Conservation (phyloP, 208 protist species). For the Porcisia deanei region DNA sequence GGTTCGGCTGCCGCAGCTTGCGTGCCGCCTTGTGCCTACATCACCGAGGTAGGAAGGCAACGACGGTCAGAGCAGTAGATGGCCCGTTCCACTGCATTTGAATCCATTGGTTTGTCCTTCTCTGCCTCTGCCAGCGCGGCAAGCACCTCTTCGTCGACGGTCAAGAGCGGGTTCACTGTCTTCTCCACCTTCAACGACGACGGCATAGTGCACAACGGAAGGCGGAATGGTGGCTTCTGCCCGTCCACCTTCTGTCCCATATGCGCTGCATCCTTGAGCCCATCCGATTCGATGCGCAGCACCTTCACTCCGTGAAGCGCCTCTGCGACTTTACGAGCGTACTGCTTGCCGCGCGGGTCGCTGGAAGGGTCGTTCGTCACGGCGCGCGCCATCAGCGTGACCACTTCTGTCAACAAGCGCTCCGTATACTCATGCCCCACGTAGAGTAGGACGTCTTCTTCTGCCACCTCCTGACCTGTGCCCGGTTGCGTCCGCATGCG, state of each 20-base stretch:
- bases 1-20: background rate
- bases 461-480: constrained; percentile 45
- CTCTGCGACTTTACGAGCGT: constrained; percentile 15
- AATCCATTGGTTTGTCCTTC: constrained; percentile 27
- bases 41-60: constrained; percentile 5
- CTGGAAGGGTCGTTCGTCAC: constrained; percentile 1
- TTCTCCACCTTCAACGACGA: constrained; percentile 65
- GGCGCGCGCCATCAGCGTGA: constrained; percentile 31
- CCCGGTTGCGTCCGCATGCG: constrained; percentile 61
- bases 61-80: constrained; percentile 53
- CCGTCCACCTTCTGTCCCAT: background rate
- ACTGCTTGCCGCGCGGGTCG: constrained; percentile 21
- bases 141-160: constrained; percentile 45
- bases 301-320: constrained; percentile 36
- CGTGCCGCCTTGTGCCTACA: background rate
- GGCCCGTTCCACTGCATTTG: constrained; percentile 26
- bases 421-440: constrained; percentile 86
- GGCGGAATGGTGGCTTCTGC: constrained; percentile 12
- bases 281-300: constrained; percentile 42
- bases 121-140: constrained; percentile 22
- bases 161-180: constrained; percentile 70
- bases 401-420: constrained; percentile 47
- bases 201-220: constrained; percentile 70
- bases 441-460: constrained; percentile 73
- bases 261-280: constrained; percentile 36